Evolutionary conservation across 768 basidiomycete genomes (phyloP).

Genomic region (Phallus indusiatus): DNA sequence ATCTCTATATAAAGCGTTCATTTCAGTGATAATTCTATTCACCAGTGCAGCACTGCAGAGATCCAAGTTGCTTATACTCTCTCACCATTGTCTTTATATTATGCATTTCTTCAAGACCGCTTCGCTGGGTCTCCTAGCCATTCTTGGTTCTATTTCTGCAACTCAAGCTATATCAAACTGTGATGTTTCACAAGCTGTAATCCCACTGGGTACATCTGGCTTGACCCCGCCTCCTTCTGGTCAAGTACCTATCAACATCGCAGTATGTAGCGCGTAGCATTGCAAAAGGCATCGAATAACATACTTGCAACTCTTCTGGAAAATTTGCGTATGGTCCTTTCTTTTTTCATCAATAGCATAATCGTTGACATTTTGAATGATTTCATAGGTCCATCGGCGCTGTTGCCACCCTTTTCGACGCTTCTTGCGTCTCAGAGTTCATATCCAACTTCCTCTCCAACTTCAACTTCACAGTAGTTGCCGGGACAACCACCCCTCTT

Average conservation of each 20-base stretch:
- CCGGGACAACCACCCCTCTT: conserved; percentile 10
- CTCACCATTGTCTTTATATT: too few relatives aligned
- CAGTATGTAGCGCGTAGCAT: conserved; percentile 22
- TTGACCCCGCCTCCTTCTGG: conserved; percentile 21
- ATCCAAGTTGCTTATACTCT: too few relatives aligned
- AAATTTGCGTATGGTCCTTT: conserved; percentile 31
- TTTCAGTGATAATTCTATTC: too few relatives aligned
- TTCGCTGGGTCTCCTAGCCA: neutral
- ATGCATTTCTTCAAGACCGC: neutral
- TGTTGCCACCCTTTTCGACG: conserved; percentile 25
- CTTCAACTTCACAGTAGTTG: conserved; percentile 11
- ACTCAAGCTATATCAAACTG: neutral
- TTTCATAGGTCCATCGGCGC: conserved; percentile 31
- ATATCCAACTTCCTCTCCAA: conserved; percentile 10
- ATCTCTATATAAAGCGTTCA: too few relatives aligned
- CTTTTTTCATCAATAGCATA: neutral
- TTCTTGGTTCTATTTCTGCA: neutral
- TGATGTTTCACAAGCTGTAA: neutral
- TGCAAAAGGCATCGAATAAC: too few relatives aligned
- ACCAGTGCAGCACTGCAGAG: too few relatives aligned
- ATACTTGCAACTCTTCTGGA: conserved; percentile 32
- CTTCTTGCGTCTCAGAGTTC: conserved; percentile 19
- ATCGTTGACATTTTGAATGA: neutral
- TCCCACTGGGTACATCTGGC: conserved; percentile 21
- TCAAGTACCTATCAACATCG: conserved; percentile 29